Evolutionary conservation across 2,329 filamentous ascomycete species (phyloP).

Genomic region (Periglandula ipomoeae): DNA sequence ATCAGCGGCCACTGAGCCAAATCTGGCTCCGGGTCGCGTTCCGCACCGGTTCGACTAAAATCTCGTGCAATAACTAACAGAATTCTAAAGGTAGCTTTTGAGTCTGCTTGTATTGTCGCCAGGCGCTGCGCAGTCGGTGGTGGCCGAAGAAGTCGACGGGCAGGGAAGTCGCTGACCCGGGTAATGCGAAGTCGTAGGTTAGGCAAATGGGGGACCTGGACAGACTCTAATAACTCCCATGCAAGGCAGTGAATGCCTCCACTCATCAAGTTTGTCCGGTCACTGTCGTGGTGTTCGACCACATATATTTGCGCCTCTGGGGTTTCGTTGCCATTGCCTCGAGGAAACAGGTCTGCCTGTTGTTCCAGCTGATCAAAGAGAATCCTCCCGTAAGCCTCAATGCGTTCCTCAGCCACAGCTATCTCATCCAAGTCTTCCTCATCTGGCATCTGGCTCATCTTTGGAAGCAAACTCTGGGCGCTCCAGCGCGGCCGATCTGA

Average conservation of each 20-base stretch:
- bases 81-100: slow-evolving; percentile 13
- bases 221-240: slow-evolving; percentile 19
- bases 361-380: slow-evolving; percentile 15
- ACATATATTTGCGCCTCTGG: slow-evolving; percentile 16
- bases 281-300: slow-evolving; percentile 15
- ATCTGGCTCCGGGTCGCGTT: slow-evolving; percentile 20
- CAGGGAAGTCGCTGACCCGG: slow-evolving; percentile 16
- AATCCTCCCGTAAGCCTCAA: slow-evolving; percentile 12
- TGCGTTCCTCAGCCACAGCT: slow-evolving; percentile 12
- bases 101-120: slow-evolving; percentile 13
- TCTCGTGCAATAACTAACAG: slow-evolving; percentile 20
- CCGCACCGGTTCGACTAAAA: slow-evolving; percentile 16
- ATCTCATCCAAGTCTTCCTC: slow-evolving; percentile 7
- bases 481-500: slow-evolving; percentile 16
- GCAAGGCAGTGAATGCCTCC: slow-evolving; percentile 18
- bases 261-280: slow-evolving; percentile 1
- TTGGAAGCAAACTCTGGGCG: slow-evolving; percentile 10
- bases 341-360: slow-evolving; percentile 6
- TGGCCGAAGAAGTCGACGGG: slow-evolving; percentile 2
- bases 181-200: slow-evolving; percentile 16
- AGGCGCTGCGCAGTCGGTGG: slow-evolving; percentile 10
- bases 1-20: slow-evolving; percentile 21
- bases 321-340: neutral
- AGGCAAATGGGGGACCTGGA: slow-evolving; percentile 10
- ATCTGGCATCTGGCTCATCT: neutral